Base-by-base conservation (phyloP, 2,329 filamentous ascomycete genomes). In the Penicillium sp. region DNA sequence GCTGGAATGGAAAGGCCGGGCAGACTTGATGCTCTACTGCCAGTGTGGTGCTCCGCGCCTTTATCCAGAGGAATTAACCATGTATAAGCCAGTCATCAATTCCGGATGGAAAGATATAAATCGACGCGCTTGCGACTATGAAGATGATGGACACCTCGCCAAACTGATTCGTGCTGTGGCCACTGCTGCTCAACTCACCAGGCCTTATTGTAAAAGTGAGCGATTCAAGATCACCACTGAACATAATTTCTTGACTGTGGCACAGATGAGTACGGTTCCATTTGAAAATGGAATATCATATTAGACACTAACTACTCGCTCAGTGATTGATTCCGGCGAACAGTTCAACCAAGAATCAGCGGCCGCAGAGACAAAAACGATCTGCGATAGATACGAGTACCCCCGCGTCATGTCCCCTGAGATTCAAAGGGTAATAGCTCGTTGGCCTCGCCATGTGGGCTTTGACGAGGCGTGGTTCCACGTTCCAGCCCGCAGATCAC, bases 1-100 rank as follows among this genome's bases (percentile, higher is more conserved):
- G 6, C 42, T 61, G 27, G 59, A 61, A 54, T 57, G 59, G 54
- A 57, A 59, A 34, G 59, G 59, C n/a, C 57, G 59, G 1, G 50
- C 59, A 5, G 57, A 55, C 40, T n/a, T 61, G 1, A 55, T 57
- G 43, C 29, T 61, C 4, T 61, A 59, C 32, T 54, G 53, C n/a
- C 54, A 59, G 35, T 30, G 45, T 2, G 59, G 59, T 7, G 49
- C 55, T 1, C 59, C 57, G 2, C 27, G 10, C 2, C 43, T 47
- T 14, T n/a, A 18, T 3, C 47, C 54, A 0, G 46, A 56, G 10
- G 59, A 61, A 16, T 39, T 38, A 10, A 8, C 7, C 14, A 6
- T 2, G 7, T 38, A 38, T 38, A 38, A 19, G 16, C 35, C 35
- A 7, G 16, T n/a, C 16, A 16, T 9, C 4, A 7, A 7, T 2